These are phyloP conservation scores for Rhipidocladum racemiflorum DNA, from an alignment of 176 grass and related monocot species.

Conservation along the genomic window DNA sequence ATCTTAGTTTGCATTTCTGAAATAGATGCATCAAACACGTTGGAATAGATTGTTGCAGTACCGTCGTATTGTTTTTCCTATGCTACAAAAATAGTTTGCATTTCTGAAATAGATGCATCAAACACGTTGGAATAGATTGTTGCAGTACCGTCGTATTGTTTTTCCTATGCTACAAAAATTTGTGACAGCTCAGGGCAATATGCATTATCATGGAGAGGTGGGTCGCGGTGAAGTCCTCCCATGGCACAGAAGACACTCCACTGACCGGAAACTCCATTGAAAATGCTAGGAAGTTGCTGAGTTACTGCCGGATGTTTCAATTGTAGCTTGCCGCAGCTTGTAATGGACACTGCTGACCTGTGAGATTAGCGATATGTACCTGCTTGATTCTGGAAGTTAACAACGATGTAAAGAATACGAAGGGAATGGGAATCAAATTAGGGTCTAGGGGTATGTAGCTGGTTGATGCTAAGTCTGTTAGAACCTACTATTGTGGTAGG, in stretches of 20 bases:
- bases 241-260: slow-evolving; percentile 10
- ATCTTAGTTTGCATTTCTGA: slow-evolving; percentile 20
- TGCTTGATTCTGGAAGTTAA: not conserved
- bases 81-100: slow-evolving; percentile 14
- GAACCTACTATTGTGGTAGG: not conserved
- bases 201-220: slow-evolving; percentile 63
- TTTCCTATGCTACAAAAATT: slow-evolving; percentile 35
- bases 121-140: not conserved
- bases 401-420: not conserved
- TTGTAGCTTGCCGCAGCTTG: slow-evolving; percentile 24
- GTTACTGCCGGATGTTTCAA: slow-evolving; percentile 51
- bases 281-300: slow-evolving; percentile 48
- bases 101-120: not conserved
- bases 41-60: not conserved
- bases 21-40: not conserved
- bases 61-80: slow-evolving; percentile 30
- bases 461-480: not conserved
- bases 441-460: not conserved
- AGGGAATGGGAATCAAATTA: not conserved
- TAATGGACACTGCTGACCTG: slow-evolving; percentile 8
- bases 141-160: not conserved
- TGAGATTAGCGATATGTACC: not conserved
- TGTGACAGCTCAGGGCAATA: slow-evolving; percentile 54
- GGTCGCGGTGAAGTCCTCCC: slow-evolving; percentile 41
- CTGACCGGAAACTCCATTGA: slow-evolving; percentile 11